Evolutionary conservation across 805 yeast genomes (phyloP).

Genomic region (Hemisphaericaspora nanyangensis): DNA sequence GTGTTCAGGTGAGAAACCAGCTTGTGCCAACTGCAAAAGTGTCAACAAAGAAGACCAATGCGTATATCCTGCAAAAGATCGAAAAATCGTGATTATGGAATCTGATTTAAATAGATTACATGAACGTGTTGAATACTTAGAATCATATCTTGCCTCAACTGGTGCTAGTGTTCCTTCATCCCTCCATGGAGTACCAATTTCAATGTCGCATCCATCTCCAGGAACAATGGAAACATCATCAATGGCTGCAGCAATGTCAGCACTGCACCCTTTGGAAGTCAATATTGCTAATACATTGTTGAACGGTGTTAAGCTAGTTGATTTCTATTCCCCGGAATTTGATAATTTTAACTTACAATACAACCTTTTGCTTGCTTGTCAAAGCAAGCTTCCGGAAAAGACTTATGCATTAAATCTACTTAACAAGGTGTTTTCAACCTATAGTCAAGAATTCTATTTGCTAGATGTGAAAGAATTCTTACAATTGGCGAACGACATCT

Average conservation of each 20-base stretch:
- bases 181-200: not conserved
- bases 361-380: slow-evolving; percentile 17
- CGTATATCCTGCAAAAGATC: slow-evolving; percentile 33
- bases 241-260: not conserved
- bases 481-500: slow-evolving; percentile 12
- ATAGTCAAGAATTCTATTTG: slow-evolving; percentile 34
- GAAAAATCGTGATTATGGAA: slow-evolving; percentile 42
- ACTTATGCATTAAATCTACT: slow-evolving; percentile 19
- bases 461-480: slow-evolving; percentile 21
- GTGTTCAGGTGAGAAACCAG: slow-evolving; percentile 40
- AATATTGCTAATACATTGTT: not conserved
- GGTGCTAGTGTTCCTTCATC: not conserved
- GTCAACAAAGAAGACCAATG: slow-evolving; percentile 29
- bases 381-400: slow-evolving; percentile 22
- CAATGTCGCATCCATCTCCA: slow-evolving; percentile 1
- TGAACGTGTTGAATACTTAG: slow-evolving; percentile 28
- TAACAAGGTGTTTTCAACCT: slow-evolving; percentile 22
- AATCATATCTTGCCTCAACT: slow-evolving; percentile 9
- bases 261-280: not conserved
- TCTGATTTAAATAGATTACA: slow-evolving; percentile 34
- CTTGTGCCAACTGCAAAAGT: slow-evolving; percentile 37
- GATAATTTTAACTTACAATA: slow-evolving; percentile 22
- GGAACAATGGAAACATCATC: not conserved
- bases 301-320: not conserved
- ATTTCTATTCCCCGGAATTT: slow-evolving; percentile 1